Conservation (phyloP, 768 basidiomycete species). For the Lactarius indigo region DNA sequence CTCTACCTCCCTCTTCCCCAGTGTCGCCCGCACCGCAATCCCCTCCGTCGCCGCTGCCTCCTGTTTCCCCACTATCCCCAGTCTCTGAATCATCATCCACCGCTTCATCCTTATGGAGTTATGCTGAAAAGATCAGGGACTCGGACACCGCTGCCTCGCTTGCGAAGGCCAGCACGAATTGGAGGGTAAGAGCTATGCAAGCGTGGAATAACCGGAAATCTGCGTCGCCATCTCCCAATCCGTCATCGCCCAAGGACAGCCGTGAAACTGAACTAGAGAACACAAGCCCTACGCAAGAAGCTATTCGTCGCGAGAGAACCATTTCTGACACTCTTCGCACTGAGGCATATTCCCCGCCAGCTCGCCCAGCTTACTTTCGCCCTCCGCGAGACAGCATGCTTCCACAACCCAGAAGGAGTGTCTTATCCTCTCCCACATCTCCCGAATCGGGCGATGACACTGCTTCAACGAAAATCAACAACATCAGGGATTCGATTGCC, state of each 20-base stretch:
- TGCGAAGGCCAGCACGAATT: slow-evolving; percentile 72
- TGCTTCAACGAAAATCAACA: slow-evolving; percentile 38
- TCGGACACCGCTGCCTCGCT: slow-evolving; percentile 68
- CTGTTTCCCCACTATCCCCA: slow-evolving; percentile 23
- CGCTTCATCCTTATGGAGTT: slow-evolving; percentile 49
- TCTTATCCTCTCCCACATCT: slow-evolving; percentile 8
- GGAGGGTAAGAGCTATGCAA: slow-evolving; percentile 60
- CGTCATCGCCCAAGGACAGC: slow-evolving; percentile 13
- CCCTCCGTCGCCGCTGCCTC: slow-evolving; percentile 27
- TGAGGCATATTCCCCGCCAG: slow-evolving; percentile 48
- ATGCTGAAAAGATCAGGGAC: slow-evolving; percentile 70
- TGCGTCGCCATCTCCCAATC: slow-evolving; percentile 26
- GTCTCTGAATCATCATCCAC: slow-evolving; percentile 21
- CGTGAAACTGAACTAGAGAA: background rate
- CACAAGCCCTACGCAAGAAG: background rate
- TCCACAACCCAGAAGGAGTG: slow-evolving; percentile 31
- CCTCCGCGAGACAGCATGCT: slow-evolving; percentile 56
- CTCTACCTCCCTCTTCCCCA: slow-evolving; percentile 35
- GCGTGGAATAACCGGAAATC: slow-evolving; percentile 29
- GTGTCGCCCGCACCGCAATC: slow-evolving; percentile 31
- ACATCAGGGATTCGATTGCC: slow-evolving; percentile 43
- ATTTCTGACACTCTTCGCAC: slow-evolving; percentile 38
- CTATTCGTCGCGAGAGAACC: slow-evolving; percentile 37
- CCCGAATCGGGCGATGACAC: slow-evolving; percentile 29
- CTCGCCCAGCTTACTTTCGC: slow-evolving; percentile 55